Evolutionary conservation across 805 yeast genomes (phyloP), one percentile per base, ranked within the genome.

Genomic region (Ogataea pini): DNA sequence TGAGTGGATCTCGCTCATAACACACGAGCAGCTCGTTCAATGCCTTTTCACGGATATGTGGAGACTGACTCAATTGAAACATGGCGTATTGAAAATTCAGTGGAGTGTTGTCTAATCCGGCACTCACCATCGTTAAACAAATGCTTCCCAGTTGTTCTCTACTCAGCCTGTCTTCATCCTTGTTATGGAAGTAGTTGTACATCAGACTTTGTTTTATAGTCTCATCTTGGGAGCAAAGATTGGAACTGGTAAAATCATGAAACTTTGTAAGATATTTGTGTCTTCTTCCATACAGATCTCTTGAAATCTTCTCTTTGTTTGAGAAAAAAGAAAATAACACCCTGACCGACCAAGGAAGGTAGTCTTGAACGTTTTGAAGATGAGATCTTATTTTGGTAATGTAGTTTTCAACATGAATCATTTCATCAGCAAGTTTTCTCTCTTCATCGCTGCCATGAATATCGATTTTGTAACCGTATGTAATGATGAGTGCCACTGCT

Each of bases 41-140:
- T 0, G 85, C 85, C 9, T 46, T 67, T 1, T 68, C 56, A 58
- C 81, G 85, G 9, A 80, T 55, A 0, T 45, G 50, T 0, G 61
- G 54, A 0, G 64, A 72, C 14, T 72, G 71, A 6, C 84, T 73
- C 36, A 86, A 65, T 33, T 82, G 85, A 0, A 86, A 86, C 54
- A 84, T 59, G 7, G 83, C 71, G 51, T 84, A 81, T 51, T 78
- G 77, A 42, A 85, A 69, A 40, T 80, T 84, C 27, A 85, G 70
- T 0, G 89, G 83, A 0, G 84, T 78, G 52, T 86, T 86, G 60
- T 86, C 92, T 19, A 86, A 67, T 0, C 94, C 94, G 7, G 91
- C 94, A 55, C 89, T 83, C 0, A 86, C 83, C 85, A 85, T 80
- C 0, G 91, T 83, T 34, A 86, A 68, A 59, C 91, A 85, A 5